A percentile compares a stretch with the other conserved stretches of the same genome.
Conservation (phyloP, 2,329 filamentous ascomycete species). For the Xylaria sp. region DNA sequence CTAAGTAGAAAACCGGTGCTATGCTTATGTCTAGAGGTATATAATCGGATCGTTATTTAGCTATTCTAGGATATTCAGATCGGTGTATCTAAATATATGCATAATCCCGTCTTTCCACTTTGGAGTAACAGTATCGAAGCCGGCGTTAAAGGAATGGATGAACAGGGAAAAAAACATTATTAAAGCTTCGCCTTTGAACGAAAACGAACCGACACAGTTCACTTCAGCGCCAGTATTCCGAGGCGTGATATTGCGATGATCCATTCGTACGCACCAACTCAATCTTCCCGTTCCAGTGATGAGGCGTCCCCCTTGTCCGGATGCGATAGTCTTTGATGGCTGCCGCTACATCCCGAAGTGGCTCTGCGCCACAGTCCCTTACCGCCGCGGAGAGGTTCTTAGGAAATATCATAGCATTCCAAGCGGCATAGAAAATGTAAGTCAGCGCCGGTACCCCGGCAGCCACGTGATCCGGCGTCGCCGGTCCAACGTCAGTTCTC, state of each 20-base stretch:
- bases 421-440: constrained; percentile 57
- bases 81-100: too few species aligned
- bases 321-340: constrained; percentile 41
- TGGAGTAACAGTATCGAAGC: too few species aligned
- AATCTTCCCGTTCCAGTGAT: constrained; percentile 40
- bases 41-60: too few species aligned
- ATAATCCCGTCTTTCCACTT: too few species aligned
- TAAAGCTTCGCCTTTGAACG: not conserved
- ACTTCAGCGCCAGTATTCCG: constrained; percentile 33
- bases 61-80: too few species aligned
- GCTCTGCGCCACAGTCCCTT: constrained; percentile 5
- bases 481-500: constrained; percentile 49
- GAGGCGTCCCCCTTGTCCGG: constrained; percentile 34
- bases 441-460: constrained; percentile 55
- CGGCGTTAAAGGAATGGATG: too few species aligned
- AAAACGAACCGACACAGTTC: not conserved
- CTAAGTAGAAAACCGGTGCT: too few species aligned
- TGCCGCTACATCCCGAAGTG: constrained; percentile 37
- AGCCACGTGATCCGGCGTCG: constrained; percentile 54
- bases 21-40: too few species aligned
- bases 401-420: constrained; percentile 55
- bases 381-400: constrained; percentile 26
- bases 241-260: constrained; percentile 32
- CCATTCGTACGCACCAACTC: constrained; percentile 35
- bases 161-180: not conserved